A percentile compares a stretch with the other conserved stretches of the same genome.
phyloP scores from a whole-genome alignment of 129 eudicot species.

The Logfia minima region DNA sequence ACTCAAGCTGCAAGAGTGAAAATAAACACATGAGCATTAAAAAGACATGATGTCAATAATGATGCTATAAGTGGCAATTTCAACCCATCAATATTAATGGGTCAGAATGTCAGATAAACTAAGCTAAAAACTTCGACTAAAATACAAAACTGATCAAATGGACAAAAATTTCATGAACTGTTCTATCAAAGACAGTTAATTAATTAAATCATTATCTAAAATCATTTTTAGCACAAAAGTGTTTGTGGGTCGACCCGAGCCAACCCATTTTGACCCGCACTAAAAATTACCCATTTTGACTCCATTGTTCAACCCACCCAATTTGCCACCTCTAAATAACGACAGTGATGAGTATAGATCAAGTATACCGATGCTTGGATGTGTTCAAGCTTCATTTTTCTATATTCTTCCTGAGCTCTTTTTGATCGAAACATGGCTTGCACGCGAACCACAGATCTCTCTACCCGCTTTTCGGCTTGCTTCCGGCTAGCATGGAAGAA shows the following conservation, averaged over 20 bases:
- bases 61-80: neutral
- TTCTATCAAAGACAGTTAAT: neutral
- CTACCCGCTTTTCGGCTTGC: slow-evolving; percentile 94
- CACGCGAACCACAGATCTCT: slow-evolving; percentile 90
- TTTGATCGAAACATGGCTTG: slow-evolving; percentile 96
- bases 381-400: slow-evolving; percentile 77
- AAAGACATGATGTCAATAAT: slow-evolving; percentile 2
- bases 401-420: slow-evolving; percentile 81
- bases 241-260: neutral
- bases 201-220: neutral
- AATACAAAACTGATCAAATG: neutral
- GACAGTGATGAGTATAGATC: neutral
- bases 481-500: slow-evolving; percentile 87
- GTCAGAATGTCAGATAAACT: neutral
- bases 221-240: neutral
- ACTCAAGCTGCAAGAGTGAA: slow-evolving; percentile 55
- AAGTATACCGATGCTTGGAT: slow-evolving; percentile 57
- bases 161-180: neutral
- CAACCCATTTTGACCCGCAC: neutral
- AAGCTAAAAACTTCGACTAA: neutral
- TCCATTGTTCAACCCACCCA: slow-evolving; percentile 4
- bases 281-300: neutral
- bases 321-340: slow-evolving; percentile 4
- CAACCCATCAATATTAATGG: neutral
- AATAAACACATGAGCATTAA: slow-evolving; percentile 1